A percentile compares a stretch with the other conserved stretches of the same genome.
These are phyloP conservation scores for Petrea volubilis DNA, from an alignment of 257 asterid genomes.

Conservation along the genomic window DNA sequence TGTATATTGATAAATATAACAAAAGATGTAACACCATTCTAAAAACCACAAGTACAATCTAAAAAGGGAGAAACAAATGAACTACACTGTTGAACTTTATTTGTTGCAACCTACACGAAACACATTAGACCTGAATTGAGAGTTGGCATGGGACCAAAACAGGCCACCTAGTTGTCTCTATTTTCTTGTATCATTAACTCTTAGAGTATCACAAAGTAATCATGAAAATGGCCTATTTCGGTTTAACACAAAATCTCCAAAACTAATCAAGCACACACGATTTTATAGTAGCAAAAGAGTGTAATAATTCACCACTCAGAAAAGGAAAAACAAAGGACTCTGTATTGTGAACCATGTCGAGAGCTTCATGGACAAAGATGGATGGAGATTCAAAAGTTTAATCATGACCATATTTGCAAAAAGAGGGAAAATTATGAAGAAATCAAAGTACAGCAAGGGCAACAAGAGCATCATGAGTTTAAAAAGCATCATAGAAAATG, in stretches of 20 bases:
- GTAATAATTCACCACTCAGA: neutral
- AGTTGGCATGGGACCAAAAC: neutral
- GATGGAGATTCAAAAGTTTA: neutral
- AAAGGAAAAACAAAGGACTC: too few relatives aligned
- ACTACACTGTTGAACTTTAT: neutral
- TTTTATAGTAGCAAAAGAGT: neutral
- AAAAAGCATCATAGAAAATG: too few relatives aligned
- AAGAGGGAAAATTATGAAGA: neutral
- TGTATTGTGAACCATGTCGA: neutral
- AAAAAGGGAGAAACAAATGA: neutral
- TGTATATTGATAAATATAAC: too few relatives aligned
- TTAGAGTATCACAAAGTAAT: neutral
- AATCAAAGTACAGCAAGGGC: too few relatives aligned
- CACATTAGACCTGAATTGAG: neutral
- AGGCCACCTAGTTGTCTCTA: neutral
- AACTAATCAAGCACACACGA: neutral
- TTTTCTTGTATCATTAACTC: neutral
- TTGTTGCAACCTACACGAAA: neutral
- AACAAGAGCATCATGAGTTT: too few relatives aligned
- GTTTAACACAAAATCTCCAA: neutral
- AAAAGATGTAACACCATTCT: neutral
- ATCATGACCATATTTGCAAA: neutral
- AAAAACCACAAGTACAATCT: neutral
- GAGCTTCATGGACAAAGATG: neutral
- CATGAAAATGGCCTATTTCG: neutral